Evolutionary conservation across 257 asterid species (phyloP).

Genomic region (Rehmannia glutinosa): DNA sequence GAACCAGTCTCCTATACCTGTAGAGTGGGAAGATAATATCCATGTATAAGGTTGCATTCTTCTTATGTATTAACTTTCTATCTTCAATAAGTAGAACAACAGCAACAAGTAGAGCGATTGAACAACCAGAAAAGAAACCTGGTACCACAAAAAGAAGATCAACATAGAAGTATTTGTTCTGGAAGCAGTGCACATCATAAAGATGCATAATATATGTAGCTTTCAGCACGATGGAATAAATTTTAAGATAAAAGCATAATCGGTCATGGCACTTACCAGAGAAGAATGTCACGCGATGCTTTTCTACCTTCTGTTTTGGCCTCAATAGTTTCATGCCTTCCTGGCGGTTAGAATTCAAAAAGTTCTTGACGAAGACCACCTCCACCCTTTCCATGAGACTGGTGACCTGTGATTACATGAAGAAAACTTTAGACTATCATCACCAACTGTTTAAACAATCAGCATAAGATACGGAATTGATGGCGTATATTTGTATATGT

Average conservation of each 20-base stretch:
- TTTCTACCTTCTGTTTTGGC: slow-evolving; percentile 61
- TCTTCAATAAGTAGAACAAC: slow-evolving; percentile 49
- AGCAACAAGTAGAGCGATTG: slow-evolving; percentile 62
- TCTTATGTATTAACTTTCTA: slow-evolving; percentile 40
- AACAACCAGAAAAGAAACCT: slow-evolving; percentile 85
- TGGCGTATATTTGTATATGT: not conserved
- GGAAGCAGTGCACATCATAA: slow-evolving; percentile 5
- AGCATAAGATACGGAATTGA: no score
- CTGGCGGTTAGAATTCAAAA: slow-evolving; percentile 54
- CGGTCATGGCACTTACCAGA: slow-evolving; percentile 42
- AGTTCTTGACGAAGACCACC: slow-evolving; percentile 51
- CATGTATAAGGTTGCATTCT: slow-evolving; percentile 45
- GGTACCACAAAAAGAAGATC: slow-evolving; percentile 15
- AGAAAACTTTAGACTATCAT: not conserved
- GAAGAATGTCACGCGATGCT: slow-evolving; percentile 57
- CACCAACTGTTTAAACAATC: no score
- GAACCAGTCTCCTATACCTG: slow-evolving; percentile 34
- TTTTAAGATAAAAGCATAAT: not conserved
- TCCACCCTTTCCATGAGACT: slow-evolving; percentile 67
- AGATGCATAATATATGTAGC: not conserved
- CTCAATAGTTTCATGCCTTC: slow-evolving; percentile 78
- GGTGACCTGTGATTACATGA: slow-evolving; percentile 38
- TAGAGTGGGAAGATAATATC: slow-evolving; percentile 67
- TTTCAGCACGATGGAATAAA: not conserved
- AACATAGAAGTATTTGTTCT: not conserved